Evolutionary conservation across 331 rosid species (phyloP), one percentile per base, ranked within the genome.

Genomic region (Arachis monticola): DNA sequence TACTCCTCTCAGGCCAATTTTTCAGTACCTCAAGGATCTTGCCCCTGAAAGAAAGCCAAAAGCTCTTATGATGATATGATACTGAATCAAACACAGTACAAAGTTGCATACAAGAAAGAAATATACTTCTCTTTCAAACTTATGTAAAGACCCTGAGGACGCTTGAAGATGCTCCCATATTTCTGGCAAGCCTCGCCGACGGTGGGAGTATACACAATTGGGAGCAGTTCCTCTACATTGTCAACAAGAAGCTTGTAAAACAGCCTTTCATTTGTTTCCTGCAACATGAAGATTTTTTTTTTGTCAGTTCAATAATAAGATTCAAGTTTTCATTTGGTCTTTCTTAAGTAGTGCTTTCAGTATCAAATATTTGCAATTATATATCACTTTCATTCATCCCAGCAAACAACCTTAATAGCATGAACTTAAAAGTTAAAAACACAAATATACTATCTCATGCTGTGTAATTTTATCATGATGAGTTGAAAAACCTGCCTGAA

Each of bases 101-200:
- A 57, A 75, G 7, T 64, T 83, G 69, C 67, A 67, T 58, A 27
- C 9, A 51, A 58, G 57, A 57, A 73, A 32, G 10, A 10, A 35
- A 2, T 70, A 32, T 89, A 94, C 97, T 88, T 94, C 66, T 94
- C 97, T 70, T 90, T 94, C 88, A 90, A 87, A 80, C 99, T 92
- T 76, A 94, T 90, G 82, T 84, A 92, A 65, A 94, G 91, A 61
- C 97, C 99, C 90, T 92, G 99, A 13, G 99, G 97, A 64, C 91
- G 96, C 81, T 78, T 86, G 88, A 83, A 94, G 82, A 94, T 90
- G 87, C 93, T 90, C 5, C 99, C 99, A 66, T 92, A 94, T 80
- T 92, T 92, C 82, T 94, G 99, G 86, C 99, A 94, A 83, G 99
- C 99, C 88, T 94, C 97, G 0, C 99, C 99, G 8, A 94, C 99